Evolutionary conservation across 1,284 basidiomycete species (phyloP), one percentile per base, ranked within the genome.

Genomic region (Agroathelia rolfsii): DNA sequence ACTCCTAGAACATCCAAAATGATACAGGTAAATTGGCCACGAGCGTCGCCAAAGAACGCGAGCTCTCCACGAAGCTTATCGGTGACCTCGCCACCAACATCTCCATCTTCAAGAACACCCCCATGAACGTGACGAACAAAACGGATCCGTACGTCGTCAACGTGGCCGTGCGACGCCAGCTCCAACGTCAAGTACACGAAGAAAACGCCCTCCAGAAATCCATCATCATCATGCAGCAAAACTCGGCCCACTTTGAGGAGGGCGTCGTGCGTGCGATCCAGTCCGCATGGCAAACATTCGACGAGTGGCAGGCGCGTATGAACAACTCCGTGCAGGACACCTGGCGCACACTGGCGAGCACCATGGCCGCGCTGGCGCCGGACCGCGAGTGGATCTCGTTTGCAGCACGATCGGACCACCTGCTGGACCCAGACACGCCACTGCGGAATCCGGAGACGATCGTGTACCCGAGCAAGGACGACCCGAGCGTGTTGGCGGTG

Each of bases 211-310:
- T 98, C 12, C 95, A 98, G 60, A 98, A 98, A 58, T 89, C 83
- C n/a, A 86, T 97, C 52, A 83, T 98, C 51, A 95, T 98, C 56
- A 97, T 96, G 77, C 94, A 98, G 56, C 85, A 96, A 50, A 96
- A 96, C 59, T 89, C 84, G 29, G 94, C 93, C 14, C 85, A 95
- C 56, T 98, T 98, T 47, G 94, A 97, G 59, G 87, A 92, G 50
- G 94, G 93, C 40, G 87, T 98, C 48, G 90, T 98, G 24, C 85
- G 88, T 44, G 81, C 88, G 19, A 78, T 98, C 44, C 92, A 98
- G 60, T 90, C 87, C 22, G 90, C 94, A 1, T 98, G 94, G 94
- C 76, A 85, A 44, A 97, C 92, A 1, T 98, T 89, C 52, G 87
- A 94, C 51, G 93, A 97, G 59, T 98, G 94, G 94, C 83, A 90